Percentiles rank a stretch among this genome's conserved stretches.
Evolutionary conservation across 257 asterid species (phyloP).

Genomic region (Cruciata laevipes): DNA sequence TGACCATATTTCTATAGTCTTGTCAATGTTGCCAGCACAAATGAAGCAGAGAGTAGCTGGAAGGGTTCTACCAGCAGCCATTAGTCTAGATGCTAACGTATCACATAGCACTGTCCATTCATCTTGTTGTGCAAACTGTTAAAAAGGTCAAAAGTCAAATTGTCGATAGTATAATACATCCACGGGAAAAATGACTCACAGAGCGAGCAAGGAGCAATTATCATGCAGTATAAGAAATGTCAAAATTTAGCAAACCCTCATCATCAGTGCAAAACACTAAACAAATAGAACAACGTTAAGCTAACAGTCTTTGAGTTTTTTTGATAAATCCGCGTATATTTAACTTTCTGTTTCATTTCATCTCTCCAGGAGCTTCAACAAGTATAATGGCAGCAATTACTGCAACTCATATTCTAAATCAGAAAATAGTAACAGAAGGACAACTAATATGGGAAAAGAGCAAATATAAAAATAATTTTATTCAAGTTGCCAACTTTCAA

Average conservation of each 20-base stretch:
- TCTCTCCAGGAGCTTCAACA: not conserved
- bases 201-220: not conserved
- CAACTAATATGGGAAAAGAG: not conserved
- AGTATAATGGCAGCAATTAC: not conserved
- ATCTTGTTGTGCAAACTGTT: constrained; percentile 79
- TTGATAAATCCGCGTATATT: not conserved
- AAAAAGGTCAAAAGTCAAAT: constrained; percentile 8
- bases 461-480: not conserved
- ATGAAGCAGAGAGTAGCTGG: constrained; percentile 87
- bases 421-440: not conserved
- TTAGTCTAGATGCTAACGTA: constrained; percentile 78
- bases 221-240: not conserved
- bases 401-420: not conserved
- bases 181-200: not conserved
- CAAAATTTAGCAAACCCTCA: not conserved
- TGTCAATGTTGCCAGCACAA: constrained; percentile 95
- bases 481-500: not conserved
- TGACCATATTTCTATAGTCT: constrained; percentile 89
- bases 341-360: not conserved
- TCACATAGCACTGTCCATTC: constrained; percentile 84
- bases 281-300: not conserved
- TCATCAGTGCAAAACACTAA: not conserved
- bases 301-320: not conserved
- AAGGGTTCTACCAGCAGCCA: constrained; percentile 71
- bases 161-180: not conserved